Conservation (phyloP, 2,329 filamentous ascomycete species). For the Aspergillus cejpii region DNA sequence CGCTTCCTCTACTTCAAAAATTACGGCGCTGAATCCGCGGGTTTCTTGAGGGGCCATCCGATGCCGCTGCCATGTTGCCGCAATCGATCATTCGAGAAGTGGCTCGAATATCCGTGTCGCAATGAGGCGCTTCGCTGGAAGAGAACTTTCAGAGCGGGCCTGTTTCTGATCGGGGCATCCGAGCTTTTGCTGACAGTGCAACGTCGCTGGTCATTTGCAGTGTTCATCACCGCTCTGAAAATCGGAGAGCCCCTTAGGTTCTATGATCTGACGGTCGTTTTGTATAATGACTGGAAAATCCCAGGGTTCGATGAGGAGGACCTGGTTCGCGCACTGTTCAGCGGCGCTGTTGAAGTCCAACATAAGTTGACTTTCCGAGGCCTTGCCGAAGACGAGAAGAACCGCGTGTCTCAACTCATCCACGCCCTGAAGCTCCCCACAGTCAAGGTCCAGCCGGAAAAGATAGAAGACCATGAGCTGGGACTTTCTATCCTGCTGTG, state of each 20-base stretch:
- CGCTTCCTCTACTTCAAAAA: slow-evolving; percentile 11
- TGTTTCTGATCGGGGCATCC: slow-evolving; percentile 12
- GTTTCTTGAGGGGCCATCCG: slow-evolving; percentile 10
- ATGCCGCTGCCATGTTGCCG: slow-evolving; percentile 8
- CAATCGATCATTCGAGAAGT: slow-evolving; percentile 1
- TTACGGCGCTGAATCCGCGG: slow-evolving; percentile 9
- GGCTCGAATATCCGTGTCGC: slow-evolving; percentile 5
- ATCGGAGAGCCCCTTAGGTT: slow-evolving; percentile 7
- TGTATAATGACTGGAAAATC: slow-evolving; percentile 14
- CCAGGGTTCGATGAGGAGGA: slow-evolving; percentile 13
- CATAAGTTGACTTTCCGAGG: slow-evolving; percentile 11
- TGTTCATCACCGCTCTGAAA: slow-evolving; percentile 11
- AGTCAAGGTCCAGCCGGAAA: slow-evolving; percentile 8
- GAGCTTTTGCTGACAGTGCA: slow-evolving; percentile 9
- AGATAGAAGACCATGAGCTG: slow-evolving; percentile 6
- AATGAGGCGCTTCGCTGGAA: slow-evolving; percentile 5
- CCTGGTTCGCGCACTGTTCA: slow-evolving; percentile 11
- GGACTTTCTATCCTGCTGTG: slow-evolving; percentile 9
- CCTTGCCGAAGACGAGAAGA: slow-evolving; percentile 12
- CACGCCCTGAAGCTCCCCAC: slow-evolving; percentile 3
- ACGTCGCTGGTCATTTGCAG: slow-evolving; percentile 11
- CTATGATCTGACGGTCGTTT: slow-evolving; percentile 12
- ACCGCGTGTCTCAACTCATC: slow-evolving; percentile 3
- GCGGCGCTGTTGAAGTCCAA: slow-evolving; percentile 13
- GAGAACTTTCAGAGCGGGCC: slow-evolving; percentile 8